Evolutionary conservation across 1,284 basidiomycete species (phyloP).

Genomic region (Polyporus tsugae): DNA sequence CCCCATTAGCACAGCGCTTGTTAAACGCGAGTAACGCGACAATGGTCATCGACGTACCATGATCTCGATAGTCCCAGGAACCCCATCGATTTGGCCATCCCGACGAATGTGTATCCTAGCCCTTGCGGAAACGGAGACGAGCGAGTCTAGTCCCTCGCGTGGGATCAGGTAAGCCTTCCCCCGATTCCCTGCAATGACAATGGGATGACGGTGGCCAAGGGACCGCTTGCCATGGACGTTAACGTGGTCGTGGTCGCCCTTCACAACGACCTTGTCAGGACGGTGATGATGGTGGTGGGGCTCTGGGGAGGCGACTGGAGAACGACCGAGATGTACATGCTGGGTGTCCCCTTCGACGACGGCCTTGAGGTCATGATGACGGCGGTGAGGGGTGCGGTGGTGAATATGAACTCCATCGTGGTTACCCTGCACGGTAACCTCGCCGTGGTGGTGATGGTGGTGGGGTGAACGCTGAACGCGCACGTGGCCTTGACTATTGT

Average conservation of each 20-base stretch:
- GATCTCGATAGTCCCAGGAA: slow-evolving; percentile 57
- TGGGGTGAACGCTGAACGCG: slow-evolving; percentile 27
- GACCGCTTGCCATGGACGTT: slow-evolving; percentile 21
- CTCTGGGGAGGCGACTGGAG: background rate
- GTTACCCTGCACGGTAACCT: slow-evolving; percentile 34
- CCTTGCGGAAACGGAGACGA: background rate
- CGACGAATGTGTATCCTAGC: slow-evolving; percentile 27
- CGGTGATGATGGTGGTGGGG: slow-evolving; percentile 13
- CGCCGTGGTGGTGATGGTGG: slow-evolving; percentile 27
- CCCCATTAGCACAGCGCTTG: background rate
- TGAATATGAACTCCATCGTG: slow-evolving; percentile 37
- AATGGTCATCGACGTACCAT: slow-evolving; percentile 46
- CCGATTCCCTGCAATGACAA: slow-evolving; percentile 26
- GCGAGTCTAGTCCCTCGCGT: background rate
- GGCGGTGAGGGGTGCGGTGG: slow-evolving; percentile 25
- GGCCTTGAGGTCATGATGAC: slow-evolving; percentile 28
- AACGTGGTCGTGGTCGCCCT: slow-evolving; percentile 25
- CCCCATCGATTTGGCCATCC: slow-evolving; percentile 34
- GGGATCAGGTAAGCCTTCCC: slow-evolving; percentile 17
- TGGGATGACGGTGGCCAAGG: background rate
- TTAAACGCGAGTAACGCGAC: no score
- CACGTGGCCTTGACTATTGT: slow-evolving; percentile 33
- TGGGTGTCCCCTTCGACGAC: slow-evolving; percentile 20
- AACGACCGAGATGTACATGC: slow-evolving; percentile 26
- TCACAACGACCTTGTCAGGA: slow-evolving; percentile 19